These are phyloP conservation scores for Stevia rebaudiana DNA, from an alignment of 140 eudicot species.

Conservation along the genomic window DNA sequence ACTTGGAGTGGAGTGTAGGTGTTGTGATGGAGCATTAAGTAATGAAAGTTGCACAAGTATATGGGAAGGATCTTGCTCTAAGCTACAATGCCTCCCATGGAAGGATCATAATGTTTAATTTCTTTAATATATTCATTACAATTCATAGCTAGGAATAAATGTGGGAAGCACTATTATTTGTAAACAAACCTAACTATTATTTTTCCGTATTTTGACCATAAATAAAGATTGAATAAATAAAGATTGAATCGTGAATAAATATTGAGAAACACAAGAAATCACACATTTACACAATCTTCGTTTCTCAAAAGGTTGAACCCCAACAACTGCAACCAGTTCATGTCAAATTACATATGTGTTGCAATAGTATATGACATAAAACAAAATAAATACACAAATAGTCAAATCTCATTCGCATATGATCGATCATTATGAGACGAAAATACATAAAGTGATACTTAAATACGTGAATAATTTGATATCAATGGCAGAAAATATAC, in stretches of 20 bases:
- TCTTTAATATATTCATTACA: not conserved
- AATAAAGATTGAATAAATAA: too few relatives aligned
- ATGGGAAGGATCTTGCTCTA: slow-evolving; percentile 48
- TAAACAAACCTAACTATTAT: not conserved
- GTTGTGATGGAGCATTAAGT: slow-evolving; percentile 37
- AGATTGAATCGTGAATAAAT: not conserved
- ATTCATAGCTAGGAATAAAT: not conserved
- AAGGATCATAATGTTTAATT: slow-evolving; percentile 18
- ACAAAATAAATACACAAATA: too few relatives aligned
- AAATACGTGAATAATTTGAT: too few relatives aligned
- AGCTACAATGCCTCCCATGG: slow-evolving; percentile 38
- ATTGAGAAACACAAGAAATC: not conserved
- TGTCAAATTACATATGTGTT: not conserved
- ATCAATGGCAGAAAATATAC: too few relatives aligned
- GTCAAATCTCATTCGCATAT: too few relatives aligned
- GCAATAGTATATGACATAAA: too few relatives aligned
- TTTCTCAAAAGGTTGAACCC: not conserved
- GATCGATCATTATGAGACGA: too few relatives aligned
- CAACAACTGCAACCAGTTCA: not conserved
- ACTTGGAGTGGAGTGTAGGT: slow-evolving; percentile 38
- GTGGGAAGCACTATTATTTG: not conserved
- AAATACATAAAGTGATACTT: too few relatives aligned
- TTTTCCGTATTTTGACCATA: too few relatives aligned
- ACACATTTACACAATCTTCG: too few relatives aligned
- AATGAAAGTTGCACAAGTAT: slow-evolving; percentile 22